A percentile compares a stretch with the other conserved stretches of the same genome.
Evolutionary conservation across 805 yeast species (phyloP).

Genomic region (Schizosaccharomyces cryophilus): DNA sequence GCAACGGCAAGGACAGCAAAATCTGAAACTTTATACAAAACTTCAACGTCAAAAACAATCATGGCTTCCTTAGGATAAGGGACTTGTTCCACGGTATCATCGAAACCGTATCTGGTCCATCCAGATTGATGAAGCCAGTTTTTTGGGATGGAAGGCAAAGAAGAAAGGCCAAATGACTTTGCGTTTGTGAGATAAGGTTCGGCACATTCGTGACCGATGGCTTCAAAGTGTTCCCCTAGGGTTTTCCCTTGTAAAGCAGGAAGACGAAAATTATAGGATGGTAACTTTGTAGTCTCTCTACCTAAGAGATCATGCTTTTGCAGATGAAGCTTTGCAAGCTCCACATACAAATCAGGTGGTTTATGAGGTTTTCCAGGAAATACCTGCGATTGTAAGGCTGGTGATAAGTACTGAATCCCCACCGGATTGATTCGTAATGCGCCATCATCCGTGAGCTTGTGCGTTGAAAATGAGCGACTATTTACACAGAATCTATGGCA

Average conservation of each 20-base stretch:
- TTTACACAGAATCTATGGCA: too few relatives aligned
- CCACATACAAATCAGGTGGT: constrained; percentile 36
- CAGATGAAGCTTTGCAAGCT: constrained; percentile 36
- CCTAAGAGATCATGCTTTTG: constrained; percentile 43
- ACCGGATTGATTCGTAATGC: constrained; percentile 33
- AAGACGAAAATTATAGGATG: constrained; percentile 33
- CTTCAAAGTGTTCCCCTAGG: constrained; percentile 63
- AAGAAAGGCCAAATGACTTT: constrained; percentile 17
- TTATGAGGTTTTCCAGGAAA: constrained; percentile 25
- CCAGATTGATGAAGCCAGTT: constrained; percentile 42
- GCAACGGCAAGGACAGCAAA: constrained; percentile 70
- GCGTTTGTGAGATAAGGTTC: constrained; percentile 36
- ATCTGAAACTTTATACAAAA: constrained; percentile 44
- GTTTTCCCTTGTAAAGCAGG: constrained; percentile 53
- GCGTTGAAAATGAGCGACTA: not conserved
- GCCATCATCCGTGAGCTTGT: not conserved
- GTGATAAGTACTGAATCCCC: constrained; percentile 57
- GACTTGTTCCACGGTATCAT: constrained; percentile 30
- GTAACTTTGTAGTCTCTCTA: constrained; percentile 36
- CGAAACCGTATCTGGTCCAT: constrained; percentile 52
- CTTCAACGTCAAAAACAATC: constrained; percentile 76
- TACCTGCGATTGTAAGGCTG: constrained; percentile 30
- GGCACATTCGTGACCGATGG: constrained; percentile 32
- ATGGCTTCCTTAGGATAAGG: constrained; percentile 45
- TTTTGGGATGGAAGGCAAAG: constrained; percentile 20